Evolutionary conservation across 805 yeast genomes (phyloP).

Genomic region (Naumovozyma dairenensis): DNA sequence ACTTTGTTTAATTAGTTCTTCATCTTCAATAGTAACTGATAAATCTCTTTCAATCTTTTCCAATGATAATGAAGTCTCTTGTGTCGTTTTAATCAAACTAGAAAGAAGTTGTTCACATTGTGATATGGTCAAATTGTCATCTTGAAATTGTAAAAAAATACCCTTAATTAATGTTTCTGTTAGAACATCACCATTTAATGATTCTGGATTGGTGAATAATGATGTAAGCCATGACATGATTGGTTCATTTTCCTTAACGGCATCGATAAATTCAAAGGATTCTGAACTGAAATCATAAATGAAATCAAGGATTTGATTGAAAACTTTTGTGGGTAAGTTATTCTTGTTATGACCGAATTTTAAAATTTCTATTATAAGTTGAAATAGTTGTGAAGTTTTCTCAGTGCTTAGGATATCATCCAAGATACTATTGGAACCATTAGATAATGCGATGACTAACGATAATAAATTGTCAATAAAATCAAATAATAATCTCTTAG

Average conservation of each 20-base stretch:
- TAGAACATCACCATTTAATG: slow-evolving; percentile 26
- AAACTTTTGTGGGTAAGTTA: slow-evolving; percentile 36
- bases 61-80: slow-evolving; percentile 26
- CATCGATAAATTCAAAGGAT: slow-evolving; percentile 41
- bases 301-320: slow-evolving; percentile 46
- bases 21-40: slow-evolving; percentile 8
- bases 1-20: slow-evolving; percentile 10
- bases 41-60: slow-evolving; percentile 23
- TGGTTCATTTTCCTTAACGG: slow-evolving; percentile 9
- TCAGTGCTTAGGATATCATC: slow-evolving; percentile 27
- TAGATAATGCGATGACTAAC: slow-evolving; percentile 54
- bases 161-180: slow-evolving; percentile 31
- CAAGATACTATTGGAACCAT: slow-evolving; percentile 55
- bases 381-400: slow-evolving; percentile 20
- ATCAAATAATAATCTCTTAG: slow-evolving; percentile 45
- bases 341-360: slow-evolving; percentile 21
- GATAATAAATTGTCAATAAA: slow-evolving; percentile 67
- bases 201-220: slow-evolving; percentile 1
- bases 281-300: slow-evolving; percentile 53
- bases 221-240: slow-evolving; percentile 2
- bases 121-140: slow-evolving; percentile 17
- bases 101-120: no score
- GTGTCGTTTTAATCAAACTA: slow-evolving; percentile 17
- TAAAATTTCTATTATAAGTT: slow-evolving; percentile 21
- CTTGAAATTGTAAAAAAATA: slow-evolving; percentile 31